Conservation (phyloP, 2,329 filamentous ascomycete species). For the Acephala macrosclerotiorum region DNA sequence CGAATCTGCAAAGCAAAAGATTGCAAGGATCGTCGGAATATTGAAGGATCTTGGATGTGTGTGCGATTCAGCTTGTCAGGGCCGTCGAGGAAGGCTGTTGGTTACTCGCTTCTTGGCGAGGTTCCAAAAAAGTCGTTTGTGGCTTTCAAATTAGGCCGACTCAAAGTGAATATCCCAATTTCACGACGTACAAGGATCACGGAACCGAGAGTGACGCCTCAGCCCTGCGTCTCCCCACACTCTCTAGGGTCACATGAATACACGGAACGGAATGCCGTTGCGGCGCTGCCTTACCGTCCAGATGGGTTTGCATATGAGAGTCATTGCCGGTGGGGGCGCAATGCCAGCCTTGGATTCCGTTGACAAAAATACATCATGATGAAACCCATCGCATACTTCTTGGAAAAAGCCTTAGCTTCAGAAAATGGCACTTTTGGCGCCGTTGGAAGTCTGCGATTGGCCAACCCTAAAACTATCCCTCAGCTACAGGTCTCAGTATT, state of each 20-base stretch:
- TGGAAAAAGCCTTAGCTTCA: constrained; percentile 24
- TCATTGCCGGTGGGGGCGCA: constrained; percentile 20
- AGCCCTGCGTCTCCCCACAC: constrained; percentile 12
- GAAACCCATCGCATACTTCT: constrained; percentile 15
- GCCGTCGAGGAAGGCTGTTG: not conserved
- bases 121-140: not conserved
- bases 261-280: constrained; percentile 3
- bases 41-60: not conserved
- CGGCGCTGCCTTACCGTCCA: constrained; percentile 3
- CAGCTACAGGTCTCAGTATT: constrained; percentile 21
- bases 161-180: not conserved
- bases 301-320: not conserved
- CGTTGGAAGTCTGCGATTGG: constrained; percentile 24
- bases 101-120: not conserved
- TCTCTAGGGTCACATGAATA: not conserved
- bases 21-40: not conserved
- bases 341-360: constrained; percentile 12
- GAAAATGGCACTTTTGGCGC: constrained; percentile 30
- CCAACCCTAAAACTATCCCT: constrained; percentile 21
- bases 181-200: not conserved
- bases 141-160: constrained; percentile 2
- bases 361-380: constrained; percentile 21
- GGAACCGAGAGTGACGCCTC: not conserved
- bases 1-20: not conserved
- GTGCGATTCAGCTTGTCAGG: constrained; percentile 8